Conservation (phyloP, 2,329 filamentous ascomycete genomes). For the Penicillium freii region DNA sequence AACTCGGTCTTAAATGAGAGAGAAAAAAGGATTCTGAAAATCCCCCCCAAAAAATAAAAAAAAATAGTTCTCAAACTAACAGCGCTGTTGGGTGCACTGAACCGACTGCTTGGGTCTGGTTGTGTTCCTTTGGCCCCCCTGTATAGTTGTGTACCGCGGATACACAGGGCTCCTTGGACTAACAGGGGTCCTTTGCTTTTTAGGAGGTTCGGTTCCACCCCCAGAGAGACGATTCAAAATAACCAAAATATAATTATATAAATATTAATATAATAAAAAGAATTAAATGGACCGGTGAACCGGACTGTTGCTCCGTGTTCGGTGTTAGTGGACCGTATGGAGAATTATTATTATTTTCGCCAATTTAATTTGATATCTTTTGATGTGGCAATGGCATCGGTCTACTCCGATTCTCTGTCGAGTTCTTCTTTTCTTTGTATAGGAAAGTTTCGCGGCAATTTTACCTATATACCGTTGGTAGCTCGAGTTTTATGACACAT, state of each 20-base stretch:
- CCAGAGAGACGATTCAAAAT: constrained; percentile 13
- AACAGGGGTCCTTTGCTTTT: constrained; percentile 12
- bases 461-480: neutral
- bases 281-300: constrained; percentile 19
- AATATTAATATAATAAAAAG: neutral
- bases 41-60: neutral
- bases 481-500: constrained; percentile 17
- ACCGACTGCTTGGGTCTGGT: constrained; percentile 21
- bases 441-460: constrained; percentile 15
- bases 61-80: constrained; percentile 19
- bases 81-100: constrained; percentile 23
- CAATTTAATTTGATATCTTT: constrained; percentile 17
- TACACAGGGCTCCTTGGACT: constrained; percentile 21
- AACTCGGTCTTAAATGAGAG: constrained; percentile 22
- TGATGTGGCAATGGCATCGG: constrained; percentile 18
- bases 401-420: constrained; percentile 3
- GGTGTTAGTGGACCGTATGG: neutral
- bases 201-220: constrained; percentile 18
- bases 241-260: neutral
- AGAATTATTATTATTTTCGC: neutral
- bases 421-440: constrained; percentile 16
- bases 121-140: constrained; percentile 27
- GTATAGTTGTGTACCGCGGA: constrained; percentile 28
- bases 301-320: constrained; percentile 13
- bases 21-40: constrained; percentile 10